Base-by-base conservation (phyloP, 2,329 filamentous ascomycete species). In the Pseudocercospora fuligena region DNA sequence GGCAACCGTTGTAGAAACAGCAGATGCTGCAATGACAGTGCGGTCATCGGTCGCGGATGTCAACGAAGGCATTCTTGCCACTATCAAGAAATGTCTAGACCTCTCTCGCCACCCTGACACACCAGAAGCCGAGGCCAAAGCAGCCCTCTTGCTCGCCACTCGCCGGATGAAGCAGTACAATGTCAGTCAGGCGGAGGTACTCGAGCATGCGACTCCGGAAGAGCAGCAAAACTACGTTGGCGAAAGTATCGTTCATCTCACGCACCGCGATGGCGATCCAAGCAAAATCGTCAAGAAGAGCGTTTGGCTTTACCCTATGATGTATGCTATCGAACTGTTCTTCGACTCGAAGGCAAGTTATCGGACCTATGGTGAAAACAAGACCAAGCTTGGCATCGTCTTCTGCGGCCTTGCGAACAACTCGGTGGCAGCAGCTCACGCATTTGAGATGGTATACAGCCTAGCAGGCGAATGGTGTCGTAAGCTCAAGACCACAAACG, bases 391-490 rank as follows among this genome's bases (percentile, higher is more conserved):
- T 31, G 8, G 21, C 2, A 25, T 71, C 33, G 69, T 64, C 1
- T 75, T 74, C 62, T 73, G 70, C 49, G 74, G 74, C 3, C 70
- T 75, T 46, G 70, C 69, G 1, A 63, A 69, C 23, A 73, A 73
- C 29, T 74, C 74, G 4, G 66, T 70, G 0, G 67, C 66, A 8
- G 72, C 74, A 21, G 73, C 71, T 2, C 51, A 68, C 25, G 72
- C 73, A 6, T 74, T 75, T 33, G 70, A 73, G 53, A 74, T 71
- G 63, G 65, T 66, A 9, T 72, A 71, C 70, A 74, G 72, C 31
- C 53, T 70, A 8, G 65, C 69, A 5, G 54, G 61, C 5, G 64
- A 72, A 8, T 72, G 70, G 70, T 64, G 66, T 19, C 63, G 59
- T n/a, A 19, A 29, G 43, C 43, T 47, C 9, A 21, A 16, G 43